Conservation (phyloP, 768 basidiomycete genomes). For the Boletus pseudopeckii region DNA sequence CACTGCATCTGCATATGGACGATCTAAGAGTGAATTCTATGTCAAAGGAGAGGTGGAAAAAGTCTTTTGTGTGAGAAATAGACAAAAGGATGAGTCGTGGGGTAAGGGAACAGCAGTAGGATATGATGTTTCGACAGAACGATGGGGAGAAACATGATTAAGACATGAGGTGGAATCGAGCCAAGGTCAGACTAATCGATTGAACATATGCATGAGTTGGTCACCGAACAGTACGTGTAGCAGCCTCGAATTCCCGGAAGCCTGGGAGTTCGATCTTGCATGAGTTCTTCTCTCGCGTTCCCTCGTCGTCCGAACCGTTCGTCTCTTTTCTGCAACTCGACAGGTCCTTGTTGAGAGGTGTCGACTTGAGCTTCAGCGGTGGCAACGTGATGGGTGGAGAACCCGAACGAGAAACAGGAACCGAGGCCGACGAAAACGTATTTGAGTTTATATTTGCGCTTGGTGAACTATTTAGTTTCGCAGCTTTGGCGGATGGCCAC, state of each 20-base stretch:
- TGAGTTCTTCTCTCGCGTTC: constrained; percentile 15
- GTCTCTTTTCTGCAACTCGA: constrained; percentile 18
- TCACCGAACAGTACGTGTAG: constrained; percentile 28
- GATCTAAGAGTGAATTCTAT: constrained; percentile 26
- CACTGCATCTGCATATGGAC: constrained; percentile 9
- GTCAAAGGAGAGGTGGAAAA: constrained; percentile 4
- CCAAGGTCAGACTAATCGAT: background rate
- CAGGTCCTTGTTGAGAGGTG: constrained; percentile 11
- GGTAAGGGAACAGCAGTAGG: constrained; percentile 13
- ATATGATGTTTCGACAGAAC: constrained; percentile 14
- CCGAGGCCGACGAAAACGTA: constrained; percentile 19
- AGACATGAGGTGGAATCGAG: background rate
- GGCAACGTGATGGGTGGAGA: constrained; percentile 72
- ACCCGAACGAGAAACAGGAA: constrained; percentile 59
- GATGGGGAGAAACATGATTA: constrained; percentile 6
- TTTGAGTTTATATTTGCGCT: constrained; percentile 4
- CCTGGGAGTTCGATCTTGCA: constrained; percentile 53
- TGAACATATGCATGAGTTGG: constrained; percentile 3
- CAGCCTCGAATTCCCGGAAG: constrained; percentile 64
- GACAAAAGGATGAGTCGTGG: constrained; percentile 5
- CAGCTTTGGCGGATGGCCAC: constrained; percentile 31
- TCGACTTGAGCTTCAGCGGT: constrained; percentile 53
- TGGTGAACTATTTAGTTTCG: constrained; percentile 12
- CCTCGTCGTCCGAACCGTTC: constrained; percentile 21
- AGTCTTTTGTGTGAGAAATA: constrained; percentile 8